These are phyloP conservation scores for Leptographium lundbergii DNA, from an alignment of 2,329 filamentous ascomycete genomes.

Conservation along the genomic window DNA sequence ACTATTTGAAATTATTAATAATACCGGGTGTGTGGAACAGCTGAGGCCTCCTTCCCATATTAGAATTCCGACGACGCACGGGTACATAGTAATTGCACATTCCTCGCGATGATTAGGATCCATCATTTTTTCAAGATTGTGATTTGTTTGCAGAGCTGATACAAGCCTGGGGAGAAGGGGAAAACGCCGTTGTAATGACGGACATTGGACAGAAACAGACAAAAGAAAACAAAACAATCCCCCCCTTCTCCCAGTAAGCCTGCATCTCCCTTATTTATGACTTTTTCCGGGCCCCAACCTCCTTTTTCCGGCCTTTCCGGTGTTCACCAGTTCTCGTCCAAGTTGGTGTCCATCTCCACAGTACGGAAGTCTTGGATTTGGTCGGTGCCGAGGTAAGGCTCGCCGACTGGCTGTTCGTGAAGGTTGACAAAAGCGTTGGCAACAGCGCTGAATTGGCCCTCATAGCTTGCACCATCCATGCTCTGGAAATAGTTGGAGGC, in stretches of 20 bases:
- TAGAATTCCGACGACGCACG: background rate
- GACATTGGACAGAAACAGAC: background rate
- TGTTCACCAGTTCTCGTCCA: background rate
- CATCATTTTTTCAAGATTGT: background rate
- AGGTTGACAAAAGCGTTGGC: background rate
- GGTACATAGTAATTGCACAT: background rate
- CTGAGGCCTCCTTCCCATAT: background rate
- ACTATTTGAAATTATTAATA: background rate
- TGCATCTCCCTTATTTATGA: background rate
- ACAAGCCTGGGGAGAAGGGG: background rate
- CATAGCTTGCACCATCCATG: conserved; percentile 2
- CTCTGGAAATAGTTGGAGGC: background rate
- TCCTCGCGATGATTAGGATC: background rate
- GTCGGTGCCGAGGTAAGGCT: background rate
- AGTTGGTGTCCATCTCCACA: background rate
- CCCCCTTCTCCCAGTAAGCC: background rate
- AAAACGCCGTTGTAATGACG: conserved; percentile 4
- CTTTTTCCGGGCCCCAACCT: background rate
- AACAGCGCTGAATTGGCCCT: background rate
- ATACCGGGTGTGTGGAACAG: background rate
- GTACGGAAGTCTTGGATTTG: background rate
- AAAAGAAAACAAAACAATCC: background rate
- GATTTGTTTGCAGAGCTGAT: background rate
- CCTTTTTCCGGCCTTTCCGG: background rate
- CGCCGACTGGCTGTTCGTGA: background rate